Evolutionary conservation across 306 rosid genomes (phyloP).

Genomic region (Prosopis cineraria): DNA sequence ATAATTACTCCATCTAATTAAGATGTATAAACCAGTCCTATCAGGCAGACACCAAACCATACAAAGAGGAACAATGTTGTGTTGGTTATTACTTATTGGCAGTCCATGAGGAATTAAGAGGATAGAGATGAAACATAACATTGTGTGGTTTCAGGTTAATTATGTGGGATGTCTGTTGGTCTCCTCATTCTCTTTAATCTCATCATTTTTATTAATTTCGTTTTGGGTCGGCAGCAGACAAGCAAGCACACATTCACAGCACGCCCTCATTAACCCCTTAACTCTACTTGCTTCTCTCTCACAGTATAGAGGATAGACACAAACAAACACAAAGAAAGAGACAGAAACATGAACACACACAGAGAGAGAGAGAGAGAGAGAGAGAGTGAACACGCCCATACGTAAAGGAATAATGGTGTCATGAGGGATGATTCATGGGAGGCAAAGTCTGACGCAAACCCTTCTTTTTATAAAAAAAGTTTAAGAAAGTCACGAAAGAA

Average conservation of each 20-base stretch:
- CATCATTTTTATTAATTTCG: conserved; percentile 10
- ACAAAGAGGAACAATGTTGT: background rate
- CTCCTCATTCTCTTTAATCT: conserved; percentile 30
- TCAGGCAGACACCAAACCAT: background rate
- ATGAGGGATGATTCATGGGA: conserved; percentile 39
- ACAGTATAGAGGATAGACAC: background rate
- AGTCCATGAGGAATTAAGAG: background rate
- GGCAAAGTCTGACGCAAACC: conserved; percentile 66
- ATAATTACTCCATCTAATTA: background rate
- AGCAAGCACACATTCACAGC: conserved; percentile 39
- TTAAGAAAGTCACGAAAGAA: background rate
- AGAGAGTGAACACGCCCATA: conserved; percentile 5
- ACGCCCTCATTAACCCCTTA: conserved; percentile 30
- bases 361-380: conserved; percentile 14
- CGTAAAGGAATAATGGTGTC: conserved; percentile 47
- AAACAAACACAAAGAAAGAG: background rate
- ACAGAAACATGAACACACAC: background rate
- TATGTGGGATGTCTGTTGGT: conserved; percentile 32
- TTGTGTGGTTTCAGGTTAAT: background rate
- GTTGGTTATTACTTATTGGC: background rate
- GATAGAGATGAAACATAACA: background rate
- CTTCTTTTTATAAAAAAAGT: conserved; percentile 33
- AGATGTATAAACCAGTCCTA: no score
- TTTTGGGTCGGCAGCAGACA: conserved; percentile 29
- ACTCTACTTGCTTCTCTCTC: background rate